Evolutionary conservation across 495 filamentous ascomycete genomes (phyloP), one percentile per base, ranked within the genome.

Genomic region (Oidiodendron maius): DNA sequence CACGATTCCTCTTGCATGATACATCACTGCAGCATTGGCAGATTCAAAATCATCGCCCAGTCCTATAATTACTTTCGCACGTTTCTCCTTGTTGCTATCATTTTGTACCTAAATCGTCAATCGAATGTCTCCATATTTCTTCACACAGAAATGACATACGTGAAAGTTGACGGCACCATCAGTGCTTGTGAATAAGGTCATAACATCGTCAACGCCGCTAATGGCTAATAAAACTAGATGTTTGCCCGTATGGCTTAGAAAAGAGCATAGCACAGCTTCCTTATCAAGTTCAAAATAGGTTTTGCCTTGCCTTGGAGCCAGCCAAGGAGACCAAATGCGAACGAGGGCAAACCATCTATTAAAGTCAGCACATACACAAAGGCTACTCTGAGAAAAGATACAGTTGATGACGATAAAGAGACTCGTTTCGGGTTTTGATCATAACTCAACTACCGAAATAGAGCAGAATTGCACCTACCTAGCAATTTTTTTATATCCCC

Each of bases 271-370:
- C 2, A 98, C 63, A 3, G 83, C 87, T 63, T 95, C 87, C 51
- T 87, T 83, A 26, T 84, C 82, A 20, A 89, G 66, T 4, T 59
- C 58, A 24, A 94, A 86, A 4, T 68, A 61, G 8, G 69, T 63
- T 44, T 74, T 80, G 12, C 91, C 91, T 64, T 98, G 93, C 13
- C 88, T 72, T 17, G 93, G 93, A 0, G 84, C 87, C 12, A 97
- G 70, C 93, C 93, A 97, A 1, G 90, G 82, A 23, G 70, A 73
- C 78, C 83, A 90, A 2, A 85, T 66, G n/a, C 89, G 80, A 12
- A 89, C 83, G 5, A 93, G 65, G 3, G 87, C 78, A 58, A 95
- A 90, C 75, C 87, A 91, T 49, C 81, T 75, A 40, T 20, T 10
- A 28, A 34, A 38, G 38, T 69, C 48, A 63, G 61, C 56, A 46